Conservation (phyloP, 208 protist species). For the Leishmania braziliensis region DNA sequence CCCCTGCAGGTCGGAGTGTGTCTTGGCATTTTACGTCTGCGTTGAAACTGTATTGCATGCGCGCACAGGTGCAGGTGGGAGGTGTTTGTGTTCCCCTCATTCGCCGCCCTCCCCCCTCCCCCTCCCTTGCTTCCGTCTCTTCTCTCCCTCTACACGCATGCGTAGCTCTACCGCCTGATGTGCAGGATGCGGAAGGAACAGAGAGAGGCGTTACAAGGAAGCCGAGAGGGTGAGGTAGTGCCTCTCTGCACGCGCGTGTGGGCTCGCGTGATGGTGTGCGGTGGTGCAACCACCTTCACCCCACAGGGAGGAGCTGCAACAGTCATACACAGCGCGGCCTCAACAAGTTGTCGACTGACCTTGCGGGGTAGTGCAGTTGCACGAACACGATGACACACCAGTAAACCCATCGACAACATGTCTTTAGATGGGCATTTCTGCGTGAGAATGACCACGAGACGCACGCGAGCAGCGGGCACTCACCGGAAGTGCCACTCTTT, state of each 20-base stretch:
- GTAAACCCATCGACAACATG: background rate
- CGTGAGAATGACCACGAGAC: background rate
- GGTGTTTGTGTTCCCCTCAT: background rate
- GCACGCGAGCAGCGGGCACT: background rate
- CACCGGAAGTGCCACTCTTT: background rate
- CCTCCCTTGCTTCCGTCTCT: background rate
- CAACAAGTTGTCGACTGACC: background rate
- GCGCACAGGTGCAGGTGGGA: too few species aligned
- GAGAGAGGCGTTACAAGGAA: background rate
- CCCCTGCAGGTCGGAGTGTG: too few species aligned
- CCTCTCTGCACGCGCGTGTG: background rate
- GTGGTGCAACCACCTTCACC: background rate
- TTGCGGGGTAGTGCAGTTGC: background rate
- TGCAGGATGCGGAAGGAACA: background rate
- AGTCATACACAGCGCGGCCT: background rate
- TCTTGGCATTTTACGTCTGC: too few species aligned
- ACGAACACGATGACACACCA: background rate
- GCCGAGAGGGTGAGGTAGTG: background rate
- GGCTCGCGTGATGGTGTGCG: background rate
- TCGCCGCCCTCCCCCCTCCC: background rate
- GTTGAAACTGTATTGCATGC: too few species aligned
- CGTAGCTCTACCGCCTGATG: background rate
- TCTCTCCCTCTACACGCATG: background rate
- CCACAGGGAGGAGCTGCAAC: background rate
- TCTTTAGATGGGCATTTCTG: background rate